These are phyloP conservation scores for Fusarium solani-melongenae DNA, from an alignment of 2,329 filamentous ascomycete species.

Conservation along the genomic window DNA sequence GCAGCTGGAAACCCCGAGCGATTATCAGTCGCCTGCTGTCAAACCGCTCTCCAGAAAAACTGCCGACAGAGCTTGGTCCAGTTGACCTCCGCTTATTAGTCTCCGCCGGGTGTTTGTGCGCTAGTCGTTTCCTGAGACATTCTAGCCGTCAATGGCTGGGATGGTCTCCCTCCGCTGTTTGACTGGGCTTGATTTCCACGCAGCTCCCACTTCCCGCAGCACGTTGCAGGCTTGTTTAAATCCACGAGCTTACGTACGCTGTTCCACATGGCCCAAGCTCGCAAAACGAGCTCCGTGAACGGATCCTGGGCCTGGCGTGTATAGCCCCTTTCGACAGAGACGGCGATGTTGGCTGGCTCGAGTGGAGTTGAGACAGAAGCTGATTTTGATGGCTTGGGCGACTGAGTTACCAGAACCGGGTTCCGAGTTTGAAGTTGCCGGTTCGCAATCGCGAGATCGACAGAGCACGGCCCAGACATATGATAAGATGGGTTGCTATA, in stretches of 20 bases:
- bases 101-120: constrained; percentile 33
- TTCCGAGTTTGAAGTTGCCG: not conserved
- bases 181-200: constrained; percentile 21
- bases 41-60: constrained; percentile 20
- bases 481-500: constrained; percentile 23
- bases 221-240: constrained; percentile 11
- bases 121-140: constrained; percentile 45
- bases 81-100: constrained; percentile 14
- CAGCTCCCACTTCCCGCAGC: constrained; percentile 38
- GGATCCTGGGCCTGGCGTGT: constrained; percentile 2
- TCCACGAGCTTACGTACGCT: constrained; percentile 40
- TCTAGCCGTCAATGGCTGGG: constrained; percentile 38
- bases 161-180: constrained; percentile 26
- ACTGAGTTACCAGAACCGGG: not conserved
- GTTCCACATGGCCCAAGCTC: constrained; percentile 37
- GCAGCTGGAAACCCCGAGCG: constrained; percentile 1
- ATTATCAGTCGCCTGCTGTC: not conserved
- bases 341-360: not conserved
- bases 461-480: constrained; percentile 4
- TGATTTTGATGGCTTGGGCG: not conserved
- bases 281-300: constrained; percentile 20
- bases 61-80: constrained; percentile 31
- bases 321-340: constrained; percentile 14
- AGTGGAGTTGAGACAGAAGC: not conserved
- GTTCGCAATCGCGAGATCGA: constrained; percentile 7